Base-by-base conservation (phyloP, 2,329 filamentous ascomycete species). In the Epichloe bromicola region DNA sequence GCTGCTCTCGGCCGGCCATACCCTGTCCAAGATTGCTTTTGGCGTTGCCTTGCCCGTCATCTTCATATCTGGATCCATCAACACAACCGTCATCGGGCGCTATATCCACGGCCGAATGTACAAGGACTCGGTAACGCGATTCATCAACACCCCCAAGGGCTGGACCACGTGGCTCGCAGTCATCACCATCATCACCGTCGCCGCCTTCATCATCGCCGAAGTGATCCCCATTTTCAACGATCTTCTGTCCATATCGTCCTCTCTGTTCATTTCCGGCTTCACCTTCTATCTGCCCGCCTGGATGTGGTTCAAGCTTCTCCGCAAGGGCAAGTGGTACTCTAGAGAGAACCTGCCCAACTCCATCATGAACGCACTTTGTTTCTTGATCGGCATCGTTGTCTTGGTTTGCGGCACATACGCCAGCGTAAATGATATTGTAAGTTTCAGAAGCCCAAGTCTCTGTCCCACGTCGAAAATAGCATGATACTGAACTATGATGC, bases 31-130 rank as follows among this genome's bases (percentile, higher is more conserved):
- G 61, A 66, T 88, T 6, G 82, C 83, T 2, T 88, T 84, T 59
- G 83, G 82, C 30, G 65, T 88, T 55, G 84, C 82, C 0, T 70
- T 85, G 3, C 84, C 84, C 14, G 86, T 84, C 50, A 88, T 88
- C 61, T 75, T 87, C 58, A 81, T 88, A 54, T 83, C 84, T 0
- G 85, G 84, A 47, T 82, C 85, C 17, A 83, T 88, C 63, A 83
- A 86, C 66, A 73, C 70, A 37, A 72, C 69, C 2, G 70, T 74
- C 11, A 65, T 70, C 33, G 66, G 62, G 3, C 70, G 72, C 19
- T 75, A 74, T 53, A 62, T 75, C 54, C 71, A 74, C 58, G 70
- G 66, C 5, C 69, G 72, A 37, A 53, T 69, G n/a, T 74, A 65
- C 60, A 66, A 66, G 57, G 58, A 71, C 59, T 70, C 66, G 2